These are phyloP conservation scores for Kwoniella botswanensis DNA, from an alignment of 768 basidiomycete species.

Conservation along the genomic window DNA sequence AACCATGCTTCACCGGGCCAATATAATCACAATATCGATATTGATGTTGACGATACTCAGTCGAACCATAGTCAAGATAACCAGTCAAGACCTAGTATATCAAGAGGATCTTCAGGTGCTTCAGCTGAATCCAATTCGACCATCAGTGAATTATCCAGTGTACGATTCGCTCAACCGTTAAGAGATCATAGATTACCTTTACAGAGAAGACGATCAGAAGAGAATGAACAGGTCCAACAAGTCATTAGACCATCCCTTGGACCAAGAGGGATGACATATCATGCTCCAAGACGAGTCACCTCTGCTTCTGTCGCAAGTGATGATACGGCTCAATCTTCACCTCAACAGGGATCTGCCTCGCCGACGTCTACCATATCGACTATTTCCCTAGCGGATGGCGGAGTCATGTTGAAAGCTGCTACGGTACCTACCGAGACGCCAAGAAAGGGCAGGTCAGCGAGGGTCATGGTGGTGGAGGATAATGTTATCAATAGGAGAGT, in stretches of 20 bases:
- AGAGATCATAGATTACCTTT: conserved; percentile 34
- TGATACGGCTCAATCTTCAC: conserved; percentile 28
- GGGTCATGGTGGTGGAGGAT: conserved; percentile 87
- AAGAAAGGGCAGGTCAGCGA: conserved; percentile 64
- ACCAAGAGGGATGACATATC: conserved; percentile 62
- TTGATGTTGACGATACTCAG: background rate
- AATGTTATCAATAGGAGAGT: conserved; percentile 82
- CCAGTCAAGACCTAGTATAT: conserved; percentile 33
- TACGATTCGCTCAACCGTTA: conserved; percentile 24
- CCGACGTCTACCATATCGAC: conserved; percentile 56
- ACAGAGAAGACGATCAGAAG: conserved; percentile 53
- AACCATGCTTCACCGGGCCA: conserved; percentile 12
- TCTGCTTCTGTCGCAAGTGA: conserved; percentile 25
- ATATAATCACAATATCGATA: background rate
- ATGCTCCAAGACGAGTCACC: conserved; percentile 23
- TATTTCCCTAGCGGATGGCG: conserved; percentile 60
- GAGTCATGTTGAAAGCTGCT: conserved; percentile 73
- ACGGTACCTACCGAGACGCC: conserved; percentile 63
- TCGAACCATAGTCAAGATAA: conserved; percentile 14
- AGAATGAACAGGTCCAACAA: conserved; percentile 40
- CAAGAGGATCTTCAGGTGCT: conserved; percentile 44
- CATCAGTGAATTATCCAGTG: conserved; percentile 40
- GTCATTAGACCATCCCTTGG: conserved; percentile 63
- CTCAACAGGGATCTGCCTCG: conserved; percentile 46
- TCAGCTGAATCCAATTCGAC: conserved; percentile 46